Evolutionary conservation across 2,329 filamentous ascomycete genomes (phyloP).

Genomic region (Coniochaeta sp.): DNA sequence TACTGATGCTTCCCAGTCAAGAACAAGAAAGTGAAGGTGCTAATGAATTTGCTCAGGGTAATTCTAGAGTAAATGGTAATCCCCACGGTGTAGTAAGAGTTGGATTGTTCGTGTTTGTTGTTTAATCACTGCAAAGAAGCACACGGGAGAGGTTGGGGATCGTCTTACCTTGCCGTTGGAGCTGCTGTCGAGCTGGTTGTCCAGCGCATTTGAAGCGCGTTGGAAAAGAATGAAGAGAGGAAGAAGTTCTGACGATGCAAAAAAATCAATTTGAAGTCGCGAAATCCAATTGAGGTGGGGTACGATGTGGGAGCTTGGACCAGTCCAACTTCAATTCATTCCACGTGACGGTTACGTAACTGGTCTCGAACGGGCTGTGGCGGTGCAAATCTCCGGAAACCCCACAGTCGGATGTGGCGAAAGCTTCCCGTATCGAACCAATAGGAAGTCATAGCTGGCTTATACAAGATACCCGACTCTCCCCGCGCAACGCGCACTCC

Average conservation of each 20-base stretch:
- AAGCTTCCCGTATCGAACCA: neutral
- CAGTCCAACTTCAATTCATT: neutral
- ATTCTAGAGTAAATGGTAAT: conserved; percentile 43
- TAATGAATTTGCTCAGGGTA: conserved; percentile 44
- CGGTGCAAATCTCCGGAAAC: conserved; percentile 1
- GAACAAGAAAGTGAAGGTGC: conserved; percentile 7
- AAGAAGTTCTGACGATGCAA: neutral
- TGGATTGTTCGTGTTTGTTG: conserved; percentile 51
- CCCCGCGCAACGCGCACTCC: neutral
- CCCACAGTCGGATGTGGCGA: conserved; percentile 1
- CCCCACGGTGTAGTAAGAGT: conserved; percentile 55
- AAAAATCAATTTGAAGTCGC: conserved; percentile 2
- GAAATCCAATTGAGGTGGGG: conserved; percentile 2
- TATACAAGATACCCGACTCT: neutral
- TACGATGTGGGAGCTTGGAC: neutral
- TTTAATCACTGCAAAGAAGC: conserved; percentile 34
- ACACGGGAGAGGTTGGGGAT: conserved; percentile 1
- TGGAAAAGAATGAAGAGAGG: conserved; percentile 6
- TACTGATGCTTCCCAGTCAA: conserved; percentile 3
- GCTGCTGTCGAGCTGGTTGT: conserved; percentile 1
- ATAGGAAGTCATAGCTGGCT: neutral
- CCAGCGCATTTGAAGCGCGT: conserved; percentile 5
- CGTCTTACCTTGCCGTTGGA: conserved; percentile 19
- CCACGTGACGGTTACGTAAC: neutral
- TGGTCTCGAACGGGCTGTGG: neutral